phyloP scores from a whole-genome alignment of 129 eudicot species.

The Artemisia argyi region DNA sequence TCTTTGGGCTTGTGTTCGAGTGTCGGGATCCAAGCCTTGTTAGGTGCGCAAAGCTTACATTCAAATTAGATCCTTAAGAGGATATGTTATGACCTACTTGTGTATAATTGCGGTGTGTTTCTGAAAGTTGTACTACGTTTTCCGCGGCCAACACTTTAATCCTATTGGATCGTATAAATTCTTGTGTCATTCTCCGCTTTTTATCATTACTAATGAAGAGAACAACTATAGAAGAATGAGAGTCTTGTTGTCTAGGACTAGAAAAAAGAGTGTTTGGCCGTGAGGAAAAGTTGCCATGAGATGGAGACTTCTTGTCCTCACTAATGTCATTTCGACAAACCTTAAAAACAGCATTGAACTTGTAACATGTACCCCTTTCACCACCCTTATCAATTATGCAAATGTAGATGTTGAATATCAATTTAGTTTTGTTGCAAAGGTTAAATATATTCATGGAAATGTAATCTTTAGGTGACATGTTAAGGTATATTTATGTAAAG shows the following conservation, averaged over 20 bases:
- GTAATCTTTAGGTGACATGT: no score
- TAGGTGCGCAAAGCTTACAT: slow-evolving; percentile 18
- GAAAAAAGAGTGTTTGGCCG: slow-evolving; percentile 19
- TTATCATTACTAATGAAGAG: slow-evolving; percentile 38
- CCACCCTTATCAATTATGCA: slow-evolving; percentile 63
- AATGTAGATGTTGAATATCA: slow-evolving; percentile 24
- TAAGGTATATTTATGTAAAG: no score
- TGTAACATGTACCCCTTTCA: slow-evolving; percentile 72
- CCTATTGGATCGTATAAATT: slow-evolving; percentile 42
- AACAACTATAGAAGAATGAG: slow-evolving; percentile 13
- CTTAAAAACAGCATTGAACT: slow-evolving; percentile 34
- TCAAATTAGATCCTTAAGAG: slow-evolving; percentile 32
- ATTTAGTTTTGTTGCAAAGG: not conserved
- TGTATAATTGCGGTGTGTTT: slow-evolving; percentile 37
- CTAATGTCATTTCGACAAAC: slow-evolving; percentile 6
- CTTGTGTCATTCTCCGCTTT: slow-evolving; percentile 35
- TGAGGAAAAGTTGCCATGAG: not conserved
- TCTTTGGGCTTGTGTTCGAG: slow-evolving; percentile 29
- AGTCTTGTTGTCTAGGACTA: slow-evolving; percentile 15
- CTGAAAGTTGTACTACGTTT: slow-evolving; percentile 35
- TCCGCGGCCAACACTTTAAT: slow-evolving; percentile 38
- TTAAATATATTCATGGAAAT: no score
- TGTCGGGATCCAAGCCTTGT: slow-evolving; percentile 10
- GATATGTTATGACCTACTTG: not conserved
- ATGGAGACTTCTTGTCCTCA: slow-evolving; percentile 20